Percentiles rank a stretch among this genome's conserved stretches.
Conservation (phyloP, 225 moss, liverwort and hornwort species). For the Antitrichia curtipendula region DNA sequence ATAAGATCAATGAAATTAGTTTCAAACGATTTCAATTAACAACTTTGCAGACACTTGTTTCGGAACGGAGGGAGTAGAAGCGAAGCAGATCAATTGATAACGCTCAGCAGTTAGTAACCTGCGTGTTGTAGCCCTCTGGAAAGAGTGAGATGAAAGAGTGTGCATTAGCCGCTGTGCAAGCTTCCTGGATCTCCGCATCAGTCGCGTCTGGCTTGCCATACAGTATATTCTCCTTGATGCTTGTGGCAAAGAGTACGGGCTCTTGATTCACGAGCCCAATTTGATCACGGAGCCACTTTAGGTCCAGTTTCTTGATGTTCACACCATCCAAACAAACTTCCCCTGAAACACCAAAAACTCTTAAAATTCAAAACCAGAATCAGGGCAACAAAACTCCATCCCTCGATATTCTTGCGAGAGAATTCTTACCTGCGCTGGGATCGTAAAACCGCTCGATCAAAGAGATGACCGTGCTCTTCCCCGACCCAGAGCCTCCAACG, state of each 20-base stretch:
- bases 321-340: constrained; percentile 31
- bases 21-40: neutral
- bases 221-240: constrained; percentile 33
- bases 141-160: constrained; percentile 37
- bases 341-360: neutral
- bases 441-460: constrained; percentile 38
- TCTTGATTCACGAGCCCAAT: constrained; percentile 51
- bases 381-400: neutral
- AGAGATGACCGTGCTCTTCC: constrained; percentile 37
- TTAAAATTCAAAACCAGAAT: neutral
- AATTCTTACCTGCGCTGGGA: constrained; percentile 9
- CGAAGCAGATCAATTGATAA: neutral
- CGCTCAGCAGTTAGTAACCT: neutral
- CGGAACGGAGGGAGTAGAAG: neutral
- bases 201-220: constrained; percentile 29
- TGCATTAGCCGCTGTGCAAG: constrained; percentile 31
- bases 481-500: constrained; percentile 27
- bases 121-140: constrained; percentile 37
- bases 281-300: constrained; percentile 31
- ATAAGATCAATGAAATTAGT: neutral
- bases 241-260: constrained; percentile 40
- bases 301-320: constrained; percentile 22
- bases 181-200: constrained; percentile 25
- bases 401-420: neutral
- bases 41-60: neutral